Percentiles rank a stretch among this genome's conserved stretches.
phyloP scores from a whole-genome alignment of 2,329 filamentous ascomycete genomes.

The Phoma sp. region DNA sequence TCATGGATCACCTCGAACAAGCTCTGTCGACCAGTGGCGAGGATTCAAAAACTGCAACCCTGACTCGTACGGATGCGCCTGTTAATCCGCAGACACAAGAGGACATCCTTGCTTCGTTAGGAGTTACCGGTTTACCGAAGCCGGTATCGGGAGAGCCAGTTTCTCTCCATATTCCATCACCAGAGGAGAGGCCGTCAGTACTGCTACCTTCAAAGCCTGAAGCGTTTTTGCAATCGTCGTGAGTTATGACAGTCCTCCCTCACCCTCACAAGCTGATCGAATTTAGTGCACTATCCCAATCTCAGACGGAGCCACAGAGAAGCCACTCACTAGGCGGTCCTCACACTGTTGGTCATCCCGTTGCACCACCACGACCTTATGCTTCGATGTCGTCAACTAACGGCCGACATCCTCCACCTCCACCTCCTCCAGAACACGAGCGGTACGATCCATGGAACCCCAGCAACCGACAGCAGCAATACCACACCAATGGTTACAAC shows the following conservation, averaged over 20 bases:
- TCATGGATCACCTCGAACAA: conserved; percentile 51
- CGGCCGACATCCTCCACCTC: conserved; percentile 28
- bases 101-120: conserved; percentile 44
- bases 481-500: conserved; percentile 25
- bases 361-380: conserved; percentile 31
- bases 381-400: conserved; percentile 29
- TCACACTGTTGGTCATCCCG: conserved; percentile 18
- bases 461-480: conserved; percentile 19
- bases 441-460: conserved; percentile 35
- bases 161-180: conserved; percentile 14
- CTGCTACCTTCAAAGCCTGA: conserved; percentile 30
- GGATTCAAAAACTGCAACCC: conserved; percentile 10
- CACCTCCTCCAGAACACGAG: conserved; percentile 27
- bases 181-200: conserved; percentile 18
- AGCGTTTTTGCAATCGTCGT: conserved; percentile 19
- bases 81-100: conserved; percentile 39
- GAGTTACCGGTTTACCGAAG: conserved; percentile 48
- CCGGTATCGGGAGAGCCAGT: conserved; percentile 35
- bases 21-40: conserved; percentile 39
- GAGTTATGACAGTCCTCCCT: conserved; percentile 7
- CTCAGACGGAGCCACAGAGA: conserved; percentile 23
- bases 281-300: conserved; percentile 18
- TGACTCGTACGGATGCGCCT: conserved; percentile 2
- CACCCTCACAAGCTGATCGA: neutral
- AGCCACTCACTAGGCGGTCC: conserved; percentile 33